These are phyloP conservation scores for Phytopythium delawarense DNA, from an alignment of 352 stramenopile genomes.

Conservation along the genomic window DNA sequence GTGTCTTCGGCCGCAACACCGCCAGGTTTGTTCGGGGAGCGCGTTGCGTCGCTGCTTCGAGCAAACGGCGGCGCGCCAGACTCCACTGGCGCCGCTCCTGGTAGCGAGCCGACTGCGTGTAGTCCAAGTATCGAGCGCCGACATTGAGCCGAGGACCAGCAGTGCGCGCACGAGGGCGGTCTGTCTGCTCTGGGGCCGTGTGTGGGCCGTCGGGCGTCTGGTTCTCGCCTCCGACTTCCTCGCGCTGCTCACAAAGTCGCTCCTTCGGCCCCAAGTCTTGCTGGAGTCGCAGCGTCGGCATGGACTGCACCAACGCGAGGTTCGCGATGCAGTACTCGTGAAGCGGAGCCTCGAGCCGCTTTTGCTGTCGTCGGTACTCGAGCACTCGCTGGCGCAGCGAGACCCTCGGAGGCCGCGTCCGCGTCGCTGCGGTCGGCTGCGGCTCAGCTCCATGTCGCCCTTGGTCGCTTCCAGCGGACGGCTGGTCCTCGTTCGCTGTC, in stretches of 20 bases:
- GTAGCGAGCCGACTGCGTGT: not conserved
- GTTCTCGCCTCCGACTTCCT: not conserved
- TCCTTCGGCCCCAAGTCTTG: not conserved
- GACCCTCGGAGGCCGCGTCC: not conserved
- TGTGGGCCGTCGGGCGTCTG: not conserved
- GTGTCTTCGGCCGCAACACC: not conserved
- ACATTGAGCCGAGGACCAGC: not conserved
- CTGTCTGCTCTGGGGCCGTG: not conserved
- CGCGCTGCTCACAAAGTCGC: not conserved
- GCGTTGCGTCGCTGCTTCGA: not conserved
- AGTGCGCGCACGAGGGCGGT: not conserved
- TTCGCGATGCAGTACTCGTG: not conserved
- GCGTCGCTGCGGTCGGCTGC: not conserved
- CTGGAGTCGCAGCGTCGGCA: not conserved
- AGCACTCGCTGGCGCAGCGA: not conserved
- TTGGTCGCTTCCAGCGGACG: not conserved
- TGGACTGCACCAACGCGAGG: not conserved
- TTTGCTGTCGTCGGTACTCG: not conserved
- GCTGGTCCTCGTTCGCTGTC: not conserved
- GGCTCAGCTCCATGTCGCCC: not conserved
- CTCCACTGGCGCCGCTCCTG: not conserved
- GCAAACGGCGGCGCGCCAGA: not conserved
- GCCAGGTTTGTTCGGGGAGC: not conserved
- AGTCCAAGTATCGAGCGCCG: not conserved
- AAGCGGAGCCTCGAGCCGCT: not conserved